These are phyloP conservation scores for Prunella vulgaris DNA, from an alignment of 257 asterid species.

Conservation along the genomic window DNA sequence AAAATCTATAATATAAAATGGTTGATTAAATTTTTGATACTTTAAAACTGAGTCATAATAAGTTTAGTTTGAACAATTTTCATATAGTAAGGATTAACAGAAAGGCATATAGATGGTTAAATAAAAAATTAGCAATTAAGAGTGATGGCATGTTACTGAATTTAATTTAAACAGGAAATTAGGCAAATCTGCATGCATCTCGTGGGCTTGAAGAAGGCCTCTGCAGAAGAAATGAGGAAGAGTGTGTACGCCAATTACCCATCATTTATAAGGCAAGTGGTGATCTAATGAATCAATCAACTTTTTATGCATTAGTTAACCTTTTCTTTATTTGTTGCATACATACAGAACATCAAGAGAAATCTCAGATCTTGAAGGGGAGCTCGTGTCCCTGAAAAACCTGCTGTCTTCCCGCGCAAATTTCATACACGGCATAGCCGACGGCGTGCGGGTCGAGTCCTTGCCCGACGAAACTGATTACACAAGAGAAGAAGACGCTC, in stretches of 20 bases:
- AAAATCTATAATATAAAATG: too few relatives aligned
- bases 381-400: conserved; percentile 73
- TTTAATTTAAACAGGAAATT: conserved; percentile 55
- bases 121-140: too few relatives aligned
- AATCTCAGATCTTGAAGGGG: conserved; percentile 91
- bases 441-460: conserved; percentile 61
- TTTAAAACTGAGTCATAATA: too few relatives aligned
- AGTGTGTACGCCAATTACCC: conserved; percentile 89
- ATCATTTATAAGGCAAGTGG: conserved; percentile 72
- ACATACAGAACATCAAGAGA: conserved; percentile 80
- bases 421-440: conserved; percentile 60
- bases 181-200: conserved; percentile 76
- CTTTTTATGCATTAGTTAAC: too few relatives aligned
- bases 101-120: too few relatives aligned
- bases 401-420: conserved; percentile 68
- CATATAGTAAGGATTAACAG: too few relatives aligned
- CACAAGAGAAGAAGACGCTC: conserved; percentile 31
- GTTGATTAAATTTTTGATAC: too few relatives aligned
- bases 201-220: conserved; percentile 72
- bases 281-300: too few relatives aligned
- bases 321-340: not conserved
- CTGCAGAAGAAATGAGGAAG: conserved; percentile 95
- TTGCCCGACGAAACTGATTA: conserved; percentile 38
- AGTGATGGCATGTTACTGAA: too few relatives aligned
- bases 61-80: too few relatives aligned